phyloP scores from a whole-genome alignment of 441 rosid species.

The Aquilaria agallochum region DNA sequence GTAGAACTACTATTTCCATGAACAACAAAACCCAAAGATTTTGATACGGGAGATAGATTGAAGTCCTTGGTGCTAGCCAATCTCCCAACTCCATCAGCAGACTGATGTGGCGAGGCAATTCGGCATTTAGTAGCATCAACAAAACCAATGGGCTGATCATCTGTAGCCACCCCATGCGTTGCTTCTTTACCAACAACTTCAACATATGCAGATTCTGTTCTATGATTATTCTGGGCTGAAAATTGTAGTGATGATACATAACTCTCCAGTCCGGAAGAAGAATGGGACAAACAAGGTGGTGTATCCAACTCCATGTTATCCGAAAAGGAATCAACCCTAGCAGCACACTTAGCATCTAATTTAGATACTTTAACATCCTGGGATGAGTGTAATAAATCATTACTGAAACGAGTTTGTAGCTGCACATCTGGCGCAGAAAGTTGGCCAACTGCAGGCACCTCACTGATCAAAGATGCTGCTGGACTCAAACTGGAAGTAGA shows the following conservation, averaged over 20 bases:
- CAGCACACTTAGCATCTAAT: conserved; percentile 17
- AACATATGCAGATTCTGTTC: conserved; percentile 21
- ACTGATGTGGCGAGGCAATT: conserved; percentile 25
- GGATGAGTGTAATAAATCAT: conserved; percentile 23
- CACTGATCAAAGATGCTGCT: conserved; percentile 22
- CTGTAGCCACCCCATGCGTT: conserved; percentile 26
- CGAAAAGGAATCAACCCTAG: conserved; percentile 28
- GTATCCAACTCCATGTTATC: conserved; percentile 25
- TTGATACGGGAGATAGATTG: conserved; percentile 28
- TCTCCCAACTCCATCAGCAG: conserved; percentile 20
- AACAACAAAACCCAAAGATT: conserved; percentile 24
- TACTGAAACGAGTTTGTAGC: conserved; percentile 17
- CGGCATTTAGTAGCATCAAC: conserved; percentile 19
- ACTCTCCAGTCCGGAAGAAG: conserved; percentile 25
- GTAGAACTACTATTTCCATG: conserved; percentile 31
- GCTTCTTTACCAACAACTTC: conserved; percentile 29
- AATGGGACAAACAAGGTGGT: conserved; percentile 18
- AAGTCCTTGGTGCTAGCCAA: conserved; percentile 20
- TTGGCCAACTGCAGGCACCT: conserved; percentile 25
- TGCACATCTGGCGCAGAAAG: conserved; percentile 21
- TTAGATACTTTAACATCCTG: conserved; percentile 20
- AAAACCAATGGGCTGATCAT: conserved; percentile 27
- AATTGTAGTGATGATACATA: conserved; percentile 28
- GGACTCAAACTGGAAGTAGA: conserved; percentile 28
- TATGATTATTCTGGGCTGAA: conserved; percentile 22